Base-by-base conservation (phyloP, 805 yeast genomes). In the Grigorovia humatica region DNA sequence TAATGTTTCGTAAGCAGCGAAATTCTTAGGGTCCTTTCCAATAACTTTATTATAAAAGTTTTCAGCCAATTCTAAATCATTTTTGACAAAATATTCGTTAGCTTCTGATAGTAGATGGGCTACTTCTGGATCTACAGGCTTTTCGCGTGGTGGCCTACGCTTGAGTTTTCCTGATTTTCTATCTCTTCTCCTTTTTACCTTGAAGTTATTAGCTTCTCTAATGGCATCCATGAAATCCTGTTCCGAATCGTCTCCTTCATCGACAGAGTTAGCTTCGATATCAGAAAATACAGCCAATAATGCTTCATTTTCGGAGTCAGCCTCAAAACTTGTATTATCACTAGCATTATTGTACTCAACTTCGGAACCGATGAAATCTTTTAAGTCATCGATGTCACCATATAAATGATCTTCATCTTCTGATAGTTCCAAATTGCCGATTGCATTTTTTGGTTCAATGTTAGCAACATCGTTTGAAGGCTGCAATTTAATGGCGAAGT, bases 1-100 rank as follows among this genome's bases (percentile, higher is more conserved):
- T 46, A 89, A 69, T 0, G 95, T 85, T 60, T 85, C 83, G 72
- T 90, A 90, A 0, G 96, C 96, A 46, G 85, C 80, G 65, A 80
- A 83, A 63, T 86, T 85, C 57, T 79, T 78, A 13, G 87, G 83
- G 62, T 89, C 96, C 50, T 81, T 74, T 58, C 82, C 81, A 54
- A 91, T 82, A 12, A 88, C 95, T 54, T 80, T 87, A 57, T 74
- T 70, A 66, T 77, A 90, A 48, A 76, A 63, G 48, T 76, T 69
- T 57, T 79, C 76, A 0, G 95, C 91, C 0, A 70, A 73, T 32
- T 75, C 78, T 18, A 78, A 74, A 59, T 85, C 83, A 48, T 76
- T 75, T 32, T 76, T 63, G 1, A 85, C 95, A 72, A 83, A 89
- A 0, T 88, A 86, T 58, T 83, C 89, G 60, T 88, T 85, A 1